Conservation (phyloP, 345 rosid species). For the Sonneratia alba region DNA sequence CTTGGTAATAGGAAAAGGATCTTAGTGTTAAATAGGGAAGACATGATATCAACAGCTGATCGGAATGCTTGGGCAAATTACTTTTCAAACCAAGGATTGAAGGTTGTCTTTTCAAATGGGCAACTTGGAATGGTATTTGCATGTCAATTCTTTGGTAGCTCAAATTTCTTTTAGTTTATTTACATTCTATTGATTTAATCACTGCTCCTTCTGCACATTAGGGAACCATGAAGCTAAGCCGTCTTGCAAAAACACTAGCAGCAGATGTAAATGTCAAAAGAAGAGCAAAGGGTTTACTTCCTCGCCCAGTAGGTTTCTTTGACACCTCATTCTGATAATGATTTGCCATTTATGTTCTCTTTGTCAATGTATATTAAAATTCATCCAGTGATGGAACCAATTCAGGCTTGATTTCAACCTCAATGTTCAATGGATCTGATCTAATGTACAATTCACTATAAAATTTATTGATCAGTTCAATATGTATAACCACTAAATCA, state of each 20-base stretch:
- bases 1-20: slow-evolving; percentile 86
- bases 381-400: not conserved
- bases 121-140: slow-evolving; percentile 63
- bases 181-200: slow-evolving; percentile 8
- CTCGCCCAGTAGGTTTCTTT: slow-evolving; percentile 52
- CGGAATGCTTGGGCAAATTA: slow-evolving; percentile 93
- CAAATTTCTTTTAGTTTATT: not conserved
- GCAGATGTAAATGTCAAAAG: slow-evolving; percentile 69
- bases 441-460: not conserved
- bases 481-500: no score
- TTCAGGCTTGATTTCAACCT: not conserved
- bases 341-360: not conserved
- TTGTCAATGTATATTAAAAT: not conserved
- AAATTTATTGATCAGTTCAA: not conserved
- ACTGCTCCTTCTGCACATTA: slow-evolving; percentile 18
- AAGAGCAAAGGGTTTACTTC: slow-evolving; percentile 79
- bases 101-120: slow-evolving; percentile 71
- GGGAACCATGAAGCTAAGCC: slow-evolving; percentile 75
- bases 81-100: slow-evolving; percentile 68
- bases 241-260: slow-evolving; percentile 70
- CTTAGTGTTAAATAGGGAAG: slow-evolving; percentile 85
- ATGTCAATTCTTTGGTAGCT: not conserved
- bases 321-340: not conserved
- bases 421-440: not conserved
- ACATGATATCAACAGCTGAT: slow-evolving; percentile 78